These are phyloP conservation scores for Kalmanozyma brasiliensis DNA, from an alignment of 1,284 basidiomycete genomes.

Conservation along the genomic window DNA sequence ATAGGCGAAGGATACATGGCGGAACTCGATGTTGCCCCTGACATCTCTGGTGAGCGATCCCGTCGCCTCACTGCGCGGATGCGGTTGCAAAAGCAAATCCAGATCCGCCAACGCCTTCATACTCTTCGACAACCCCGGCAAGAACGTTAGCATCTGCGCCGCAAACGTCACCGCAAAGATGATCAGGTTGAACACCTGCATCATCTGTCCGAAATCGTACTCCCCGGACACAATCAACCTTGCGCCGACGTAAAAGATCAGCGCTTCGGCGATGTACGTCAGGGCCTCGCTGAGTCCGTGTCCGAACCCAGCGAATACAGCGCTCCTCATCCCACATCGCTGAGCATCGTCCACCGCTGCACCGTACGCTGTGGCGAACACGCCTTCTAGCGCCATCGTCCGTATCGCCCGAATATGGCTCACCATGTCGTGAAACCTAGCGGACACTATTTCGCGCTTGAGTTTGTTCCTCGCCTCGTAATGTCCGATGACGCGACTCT, in stretches of 20 bases:
- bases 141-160: conserved; percentile 84
- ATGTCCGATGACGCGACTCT: conserved; percentile 76
- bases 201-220: conserved; percentile 86
- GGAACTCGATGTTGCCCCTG: conserved; percentile 44
- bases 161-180: conserved; percentile 93
- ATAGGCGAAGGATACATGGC: conserved; percentile 59
- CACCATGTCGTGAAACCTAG: conserved; percentile 87
- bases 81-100: conserved; percentile 73
- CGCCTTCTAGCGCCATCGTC: conserved; percentile 84
- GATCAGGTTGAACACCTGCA: conserved; percentile 88
- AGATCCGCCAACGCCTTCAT: conserved; percentile 79
- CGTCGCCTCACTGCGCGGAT: conserved; percentile 3
- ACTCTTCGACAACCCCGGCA: conserved; percentile 57
- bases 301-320: conserved; percentile 84
- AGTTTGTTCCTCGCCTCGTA: conserved; percentile 84
- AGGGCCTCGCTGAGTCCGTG: conserved; percentile 82
- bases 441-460: conserved; percentile 83
- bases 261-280: conserved; percentile 79
- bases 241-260: conserved; percentile 89
- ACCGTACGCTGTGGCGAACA: conserved; percentile 79
- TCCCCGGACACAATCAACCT: conserved; percentile 81
- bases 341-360: conserved; percentile 75
- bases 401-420: conserved; percentile 86
- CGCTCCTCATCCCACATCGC: conserved; percentile 77
- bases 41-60: conserved; percentile 16